phyloP scores from a whole-genome alignment of 2,329 filamentous ascomycete genomes.

The Aspergillus ibericus region DNA sequence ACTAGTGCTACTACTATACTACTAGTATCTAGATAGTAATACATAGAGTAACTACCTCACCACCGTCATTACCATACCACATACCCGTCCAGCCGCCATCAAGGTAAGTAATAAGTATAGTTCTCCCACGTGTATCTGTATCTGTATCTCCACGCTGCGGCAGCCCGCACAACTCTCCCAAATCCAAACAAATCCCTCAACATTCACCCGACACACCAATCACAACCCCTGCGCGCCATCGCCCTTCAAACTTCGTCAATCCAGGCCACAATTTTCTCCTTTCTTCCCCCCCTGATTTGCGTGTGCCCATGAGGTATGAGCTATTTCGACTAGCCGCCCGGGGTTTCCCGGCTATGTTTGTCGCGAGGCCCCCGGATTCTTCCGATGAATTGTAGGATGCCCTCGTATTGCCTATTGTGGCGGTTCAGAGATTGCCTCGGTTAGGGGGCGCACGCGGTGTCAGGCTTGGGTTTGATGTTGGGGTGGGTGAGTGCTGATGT shows the following conservation, averaged over 20 bases:
- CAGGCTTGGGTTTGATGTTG: background rate
- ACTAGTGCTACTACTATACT: no score
- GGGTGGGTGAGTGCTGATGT: background rate
- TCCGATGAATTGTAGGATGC: background rate
- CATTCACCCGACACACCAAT: background rate
- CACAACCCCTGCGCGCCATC: background rate
- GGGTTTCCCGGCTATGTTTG: background rate
- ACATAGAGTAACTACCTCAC: no score
- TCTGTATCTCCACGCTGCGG: background rate
- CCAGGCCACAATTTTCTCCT: background rate
- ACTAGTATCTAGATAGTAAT: no score
- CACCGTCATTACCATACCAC: background rate
- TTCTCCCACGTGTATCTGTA: background rate
- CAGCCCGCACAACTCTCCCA: background rate
- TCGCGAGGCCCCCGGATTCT: background rate
- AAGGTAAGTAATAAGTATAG: background rate
- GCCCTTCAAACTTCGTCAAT: background rate
- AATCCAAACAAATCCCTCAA: constrained; percentile 2
- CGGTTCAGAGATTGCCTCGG: constrained; percentile 3
- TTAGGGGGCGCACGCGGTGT: background rate
- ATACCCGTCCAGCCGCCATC: no score
- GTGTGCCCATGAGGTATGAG: constrained; percentile 1
- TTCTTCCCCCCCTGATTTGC: background rate
- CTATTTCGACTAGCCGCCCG: background rate
- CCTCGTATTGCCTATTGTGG: background rate